These are phyloP conservation scores for Somion occarium DNA, from an alignment of 1,284 basidiomycete species.

Conservation along the genomic window DNA sequence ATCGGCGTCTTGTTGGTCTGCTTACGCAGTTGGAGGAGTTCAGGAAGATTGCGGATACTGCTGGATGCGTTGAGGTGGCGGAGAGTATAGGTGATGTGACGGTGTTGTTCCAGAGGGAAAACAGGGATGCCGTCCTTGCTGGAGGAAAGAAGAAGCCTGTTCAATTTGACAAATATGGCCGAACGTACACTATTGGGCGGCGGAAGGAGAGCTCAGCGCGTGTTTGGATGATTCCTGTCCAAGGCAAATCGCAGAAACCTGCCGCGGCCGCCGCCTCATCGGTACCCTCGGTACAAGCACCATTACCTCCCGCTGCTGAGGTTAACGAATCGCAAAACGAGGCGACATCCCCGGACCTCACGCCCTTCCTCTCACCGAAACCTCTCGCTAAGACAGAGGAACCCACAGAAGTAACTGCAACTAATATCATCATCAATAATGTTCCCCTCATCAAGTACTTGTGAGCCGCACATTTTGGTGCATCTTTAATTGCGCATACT, in stretches of 20 bases:
- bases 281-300: conserved; percentile 6
- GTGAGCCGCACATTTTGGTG: conserved; percentile 16
- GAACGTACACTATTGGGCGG: conserved; percentile 80
- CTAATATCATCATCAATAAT: conserved; percentile 77
- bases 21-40: conserved; percentile 75
- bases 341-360: conserved; percentile 4
- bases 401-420: conserved; percentile 22
- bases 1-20: conserved; percentile 60
- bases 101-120: conserved; percentile 56
- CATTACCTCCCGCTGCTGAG: background rate
- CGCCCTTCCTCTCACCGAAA: conserved; percentile 4
- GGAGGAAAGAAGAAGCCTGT: conserved; percentile 52
- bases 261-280: conserved; percentile 8
- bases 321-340: background rate
- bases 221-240: conserved; percentile 90
- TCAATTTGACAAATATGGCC: conserved; percentile 65
- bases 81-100: conserved; percentile 51
- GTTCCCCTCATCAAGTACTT: conserved; percentile 79
- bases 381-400: conserved; percentile 13
- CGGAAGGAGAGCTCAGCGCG: conserved; percentile 85
- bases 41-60: conserved; percentile 60
- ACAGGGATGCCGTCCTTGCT: conserved; percentile 53
- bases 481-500: background rate
- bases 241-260: conserved; percentile 21
- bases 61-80: conserved; percentile 59